phyloP scores from a whole-genome alignment of 2,329 filamentous ascomycete species.

The Aspergillus ochraceus region DNA sequence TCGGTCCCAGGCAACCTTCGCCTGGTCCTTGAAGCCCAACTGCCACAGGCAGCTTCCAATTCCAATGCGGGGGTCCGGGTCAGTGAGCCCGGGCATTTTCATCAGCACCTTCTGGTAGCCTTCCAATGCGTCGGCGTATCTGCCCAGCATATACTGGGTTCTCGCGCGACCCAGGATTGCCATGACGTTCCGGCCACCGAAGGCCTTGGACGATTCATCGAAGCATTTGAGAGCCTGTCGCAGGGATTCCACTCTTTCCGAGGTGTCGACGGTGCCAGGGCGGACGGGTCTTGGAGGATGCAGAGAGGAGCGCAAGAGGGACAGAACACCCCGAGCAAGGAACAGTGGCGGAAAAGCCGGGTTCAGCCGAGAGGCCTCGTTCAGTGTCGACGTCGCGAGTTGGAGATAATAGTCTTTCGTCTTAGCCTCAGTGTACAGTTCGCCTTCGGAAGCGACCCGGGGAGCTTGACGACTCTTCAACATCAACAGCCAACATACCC shows the following conservation, averaged over 20 bases:
- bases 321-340: slow-evolving; percentile 84
- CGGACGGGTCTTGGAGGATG: slow-evolving; percentile 69
- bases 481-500: slow-evolving; percentile 87
- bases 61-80: slow-evolving; percentile 93
- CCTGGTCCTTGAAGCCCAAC: slow-evolving; percentile 89
- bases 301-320: slow-evolving; percentile 82
- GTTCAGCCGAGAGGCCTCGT: slow-evolving; percentile 93
- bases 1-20: slow-evolving; percentile 86
- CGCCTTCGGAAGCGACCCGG: slow-evolving; percentile 64
- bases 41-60: slow-evolving; percentile 98
- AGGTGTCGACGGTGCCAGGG: slow-evolving; percentile 62
- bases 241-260: slow-evolving; percentile 74
- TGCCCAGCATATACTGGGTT: slow-evolving; percentile 80
- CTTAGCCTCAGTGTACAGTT: slow-evolving; percentile 68
- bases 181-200: slow-evolving; percentile 84
- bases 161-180: slow-evolving; percentile 87
- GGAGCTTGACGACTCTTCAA: slow-evolving; percentile 84
- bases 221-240: slow-evolving; percentile 89
- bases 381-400: slow-evolving; percentile 84
- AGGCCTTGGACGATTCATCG: slow-evolving; percentile 86
- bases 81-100: slow-evolving; percentile 81
- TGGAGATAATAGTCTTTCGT: slow-evolving; percentile 94
- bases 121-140: slow-evolving; percentile 78
- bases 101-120: slow-evolving; percentile 83
- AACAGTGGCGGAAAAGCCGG: slow-evolving; percentile 89